phyloP scores from a whole-genome alignment of 164 flowering plant genomes.

The Malania oleifera region DNA sequence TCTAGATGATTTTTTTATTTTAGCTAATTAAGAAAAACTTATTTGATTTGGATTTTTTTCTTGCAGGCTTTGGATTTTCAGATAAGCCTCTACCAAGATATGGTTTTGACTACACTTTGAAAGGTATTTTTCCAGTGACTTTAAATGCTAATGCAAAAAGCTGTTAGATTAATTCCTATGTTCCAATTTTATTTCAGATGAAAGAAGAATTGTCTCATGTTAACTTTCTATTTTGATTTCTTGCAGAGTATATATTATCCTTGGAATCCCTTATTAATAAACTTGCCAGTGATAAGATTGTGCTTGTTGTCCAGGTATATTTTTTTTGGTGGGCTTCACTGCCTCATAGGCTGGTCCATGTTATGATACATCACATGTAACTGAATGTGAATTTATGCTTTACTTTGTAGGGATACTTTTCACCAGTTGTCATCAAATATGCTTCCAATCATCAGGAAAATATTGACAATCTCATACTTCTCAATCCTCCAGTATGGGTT shows the following conservation, averaged over 20 bases:
- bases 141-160: neutral
- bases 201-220: neutral
- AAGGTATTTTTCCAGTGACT: conserved; percentile 39
- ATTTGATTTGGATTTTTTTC: no score
- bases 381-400: conserved; percentile 5
- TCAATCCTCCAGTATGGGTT: conserved; percentile 83
- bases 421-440: conserved; percentile 84
- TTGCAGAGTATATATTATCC: conserved; percentile 73
- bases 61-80: conserved; percentile 93
- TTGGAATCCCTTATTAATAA: conserved; percentile 63
- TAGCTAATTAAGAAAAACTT: no score
- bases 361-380: conserved; percentile 2
- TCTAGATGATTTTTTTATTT: no score
- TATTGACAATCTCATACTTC: conserved; percentile 62
- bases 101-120: conserved; percentile 90
- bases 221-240: neutral
- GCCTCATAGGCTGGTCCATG: neutral
- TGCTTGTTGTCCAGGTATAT: conserved; percentile 87
- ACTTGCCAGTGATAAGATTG: conserved; percentile 44
- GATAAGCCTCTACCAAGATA: conserved; percentile 93
- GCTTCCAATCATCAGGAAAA: conserved; percentile 71
- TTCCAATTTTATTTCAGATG: neutral
- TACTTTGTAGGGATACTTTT: conserved; percentile 73
- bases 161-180: neutral
- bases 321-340: neutral